Percentiles rank a stretch among this genome's conserved stretches.
These are phyloP conservation scores for Boletus holoroseus DNA, from an alignment of 1,284 basidiomycete genomes.

Conservation along the genomic window DNA sequence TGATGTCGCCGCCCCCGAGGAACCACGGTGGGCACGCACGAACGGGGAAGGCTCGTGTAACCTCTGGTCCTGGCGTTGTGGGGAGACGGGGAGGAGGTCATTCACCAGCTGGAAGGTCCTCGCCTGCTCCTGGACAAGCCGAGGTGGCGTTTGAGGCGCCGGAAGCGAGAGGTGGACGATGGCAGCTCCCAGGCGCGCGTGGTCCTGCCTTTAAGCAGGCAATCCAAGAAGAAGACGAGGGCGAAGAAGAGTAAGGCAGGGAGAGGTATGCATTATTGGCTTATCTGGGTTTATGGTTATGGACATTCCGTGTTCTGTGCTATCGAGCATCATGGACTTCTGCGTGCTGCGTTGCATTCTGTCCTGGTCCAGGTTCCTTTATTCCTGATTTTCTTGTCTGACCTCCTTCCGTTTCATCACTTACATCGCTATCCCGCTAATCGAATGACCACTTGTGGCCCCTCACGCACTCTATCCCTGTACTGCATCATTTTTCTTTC, in stretches of 20 bases:
- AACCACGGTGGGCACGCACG: conserved; percentile 26
- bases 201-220: conserved; percentile 60
- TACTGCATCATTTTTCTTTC: background rate
- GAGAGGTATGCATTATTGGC: conserved; percentile 3
- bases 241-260: conserved; percentile 54
- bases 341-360: conserved; percentile 6
- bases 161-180: conserved; percentile 47
- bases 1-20: conserved; percentile 41
- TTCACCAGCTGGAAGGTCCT: conserved; percentile 52
- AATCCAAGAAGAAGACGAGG: conserved; percentile 74
- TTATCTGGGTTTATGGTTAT: conserved; percentile 6
- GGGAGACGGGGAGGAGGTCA: conserved; percentile 43
- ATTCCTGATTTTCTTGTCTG: conserved; percentile 6
- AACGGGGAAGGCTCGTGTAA: conserved; percentile 24
- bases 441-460: conserved; percentile 3
- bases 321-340: conserved; percentile 10
- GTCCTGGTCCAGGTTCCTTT: conserved; percentile 1
- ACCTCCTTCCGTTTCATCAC: conserved; percentile 1
- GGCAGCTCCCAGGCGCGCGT: conserved; percentile 59
- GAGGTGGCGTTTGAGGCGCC: conserved; percentile 46
- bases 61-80: conserved; percentile 20
- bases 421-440: conserved; percentile 23
- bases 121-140: conserved; percentile 45
- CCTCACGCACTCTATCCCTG: conserved; percentile 10
- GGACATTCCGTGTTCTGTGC: conserved; percentile 7